phyloP scores from a whole-genome alignment of 2,329 filamentous ascomycete genomes.

The Xylaria sp. region DNA sequence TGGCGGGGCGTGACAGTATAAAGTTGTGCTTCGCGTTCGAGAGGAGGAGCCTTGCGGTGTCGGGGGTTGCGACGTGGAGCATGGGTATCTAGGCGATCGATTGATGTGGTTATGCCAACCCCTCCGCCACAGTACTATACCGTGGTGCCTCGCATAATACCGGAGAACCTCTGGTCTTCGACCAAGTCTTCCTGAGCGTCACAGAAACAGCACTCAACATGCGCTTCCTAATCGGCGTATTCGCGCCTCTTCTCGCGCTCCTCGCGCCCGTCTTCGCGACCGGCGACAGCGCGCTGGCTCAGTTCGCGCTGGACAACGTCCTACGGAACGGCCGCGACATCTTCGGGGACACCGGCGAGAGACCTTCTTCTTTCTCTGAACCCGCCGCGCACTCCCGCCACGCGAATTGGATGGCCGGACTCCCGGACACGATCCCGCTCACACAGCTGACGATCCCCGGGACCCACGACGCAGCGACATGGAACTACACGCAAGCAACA shows the following conservation, averaged over 20 bases:
- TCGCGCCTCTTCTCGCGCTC: not conserved
- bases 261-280: not conserved
- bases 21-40: not conserved
- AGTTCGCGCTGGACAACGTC: constrained; percentile 49
- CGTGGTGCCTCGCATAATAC: not conserved
- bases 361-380: constrained; percentile 1
- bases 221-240: not conserved
- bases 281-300: constrained; percentile 31
- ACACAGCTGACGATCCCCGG: constrained; percentile 57
- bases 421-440: constrained; percentile 49
- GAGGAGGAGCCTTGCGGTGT: not conserved
- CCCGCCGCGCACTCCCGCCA: not conserved
- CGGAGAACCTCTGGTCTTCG: not conserved
- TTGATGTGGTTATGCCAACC: constrained; percentile 4
- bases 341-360: constrained; percentile 43
- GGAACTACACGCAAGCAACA: constrained; percentile 54
- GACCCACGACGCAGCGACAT: constrained; percentile 56
- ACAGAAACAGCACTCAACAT: constrained; percentile 2
- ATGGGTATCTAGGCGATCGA: too few species aligned
- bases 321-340: constrained; percentile 49
- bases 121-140: constrained; percentile 4
- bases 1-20: constrained; percentile 7
- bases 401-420: constrained; percentile 52
- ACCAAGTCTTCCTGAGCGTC: not conserved
- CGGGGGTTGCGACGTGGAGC: not conserved